Percentiles rank a stretch among this genome's conserved stretches.
These are phyloP conservation scores for Rhizoclosmatium sp. DNA, from an alignment of 192 early-diverging fungal species.

Conservation along the genomic window DNA sequence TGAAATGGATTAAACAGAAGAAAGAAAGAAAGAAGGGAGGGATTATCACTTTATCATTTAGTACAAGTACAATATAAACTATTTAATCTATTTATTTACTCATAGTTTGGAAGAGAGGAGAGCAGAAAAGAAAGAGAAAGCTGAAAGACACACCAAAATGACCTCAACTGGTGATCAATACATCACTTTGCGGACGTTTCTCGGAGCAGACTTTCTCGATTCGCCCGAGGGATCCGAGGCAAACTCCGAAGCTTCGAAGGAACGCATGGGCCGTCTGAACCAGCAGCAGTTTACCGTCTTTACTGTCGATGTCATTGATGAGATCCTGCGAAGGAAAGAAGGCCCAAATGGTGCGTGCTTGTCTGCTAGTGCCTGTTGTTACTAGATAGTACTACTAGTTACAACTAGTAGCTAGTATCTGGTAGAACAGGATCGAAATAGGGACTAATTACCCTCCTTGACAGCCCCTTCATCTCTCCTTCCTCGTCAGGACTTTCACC, in stretches of 20 bases:
- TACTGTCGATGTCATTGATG: conserved; percentile 36
- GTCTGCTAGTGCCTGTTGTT: not conserved
- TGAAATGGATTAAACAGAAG: not conserved
- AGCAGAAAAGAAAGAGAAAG: too few relatives aligned
- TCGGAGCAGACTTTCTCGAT: conserved; percentile 30
- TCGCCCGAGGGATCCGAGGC: conserved; percentile 24
- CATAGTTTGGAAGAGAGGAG: too few relatives aligned
- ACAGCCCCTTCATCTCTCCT: conserved; percentile 74
- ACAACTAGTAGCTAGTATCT: not conserved
- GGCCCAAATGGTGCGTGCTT: not conserved
- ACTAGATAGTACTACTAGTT: not conserved
- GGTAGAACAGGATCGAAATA: not conserved
- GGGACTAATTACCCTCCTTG: not conserved
- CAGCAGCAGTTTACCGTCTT: conserved; percentile 37
- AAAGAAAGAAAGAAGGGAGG: not conserved
- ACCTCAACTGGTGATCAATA: conserved; percentile 20
- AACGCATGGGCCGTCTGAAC: conserved; percentile 34
- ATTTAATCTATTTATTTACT: too few relatives aligned
- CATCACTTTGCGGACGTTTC: conserved; percentile 32
- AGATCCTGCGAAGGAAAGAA: conserved; percentile 30
- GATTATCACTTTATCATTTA: too few relatives aligned
- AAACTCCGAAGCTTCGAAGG: conserved; percentile 22
- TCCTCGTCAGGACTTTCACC: conserved; percentile 88
- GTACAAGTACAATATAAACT: too few relatives aligned
- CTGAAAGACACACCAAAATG: not conserved